These are phyloP conservation scores for Cicer arietinum DNA, from an alignment of 306 rosid species.

Conservation along the genomic window DNA sequence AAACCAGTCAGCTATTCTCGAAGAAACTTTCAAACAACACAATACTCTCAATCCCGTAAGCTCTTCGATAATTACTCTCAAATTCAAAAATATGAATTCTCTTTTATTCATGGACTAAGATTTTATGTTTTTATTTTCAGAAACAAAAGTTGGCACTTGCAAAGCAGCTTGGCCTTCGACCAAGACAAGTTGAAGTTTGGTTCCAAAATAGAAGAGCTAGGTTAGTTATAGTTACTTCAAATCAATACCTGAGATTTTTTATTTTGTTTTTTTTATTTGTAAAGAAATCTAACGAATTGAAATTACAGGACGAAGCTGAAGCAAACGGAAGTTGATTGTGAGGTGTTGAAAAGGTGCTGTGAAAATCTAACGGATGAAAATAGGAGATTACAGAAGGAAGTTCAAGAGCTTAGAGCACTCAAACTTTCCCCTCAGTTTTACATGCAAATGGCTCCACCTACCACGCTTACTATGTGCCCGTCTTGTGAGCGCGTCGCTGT, in stretches of 20 bases:
- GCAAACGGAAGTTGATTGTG: constrained; percentile 97
- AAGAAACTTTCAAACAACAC: constrained; percentile 93
- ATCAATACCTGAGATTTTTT: too few relatives aligned
- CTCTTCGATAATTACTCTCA: too few relatives aligned
- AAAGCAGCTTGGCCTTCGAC: constrained; percentile 80
- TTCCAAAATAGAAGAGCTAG: constrained; percentile 97
- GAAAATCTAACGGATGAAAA: constrained; percentile 95
- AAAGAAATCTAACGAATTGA: neutral
- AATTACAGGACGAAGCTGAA: constrained; percentile 78
- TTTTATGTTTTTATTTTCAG: constrained; percentile 45
- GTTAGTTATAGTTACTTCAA: constrained; percentile 48
- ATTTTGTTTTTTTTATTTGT: neutral
- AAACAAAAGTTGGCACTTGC: constrained; percentile 90
- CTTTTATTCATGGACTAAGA: constrained; percentile 6
- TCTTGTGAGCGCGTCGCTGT: constrained; percentile 91
- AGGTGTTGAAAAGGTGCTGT: constrained; percentile 84
- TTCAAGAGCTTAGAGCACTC: constrained; percentile 91
- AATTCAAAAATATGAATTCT: too few relatives aligned
- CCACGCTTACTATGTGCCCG: constrained; percentile 96
- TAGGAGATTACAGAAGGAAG: constrained; percentile 89
- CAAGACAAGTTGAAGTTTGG: constrained; percentile 97
- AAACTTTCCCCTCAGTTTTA: constrained; percentile 95
- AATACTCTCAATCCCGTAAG: constrained; percentile 90
- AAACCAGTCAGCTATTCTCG: constrained; percentile 87
- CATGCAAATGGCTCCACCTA: constrained; percentile 99